Conservation (phyloP, 1,139 yeast species). For the Saccharomyces pastorianus region DNA sequence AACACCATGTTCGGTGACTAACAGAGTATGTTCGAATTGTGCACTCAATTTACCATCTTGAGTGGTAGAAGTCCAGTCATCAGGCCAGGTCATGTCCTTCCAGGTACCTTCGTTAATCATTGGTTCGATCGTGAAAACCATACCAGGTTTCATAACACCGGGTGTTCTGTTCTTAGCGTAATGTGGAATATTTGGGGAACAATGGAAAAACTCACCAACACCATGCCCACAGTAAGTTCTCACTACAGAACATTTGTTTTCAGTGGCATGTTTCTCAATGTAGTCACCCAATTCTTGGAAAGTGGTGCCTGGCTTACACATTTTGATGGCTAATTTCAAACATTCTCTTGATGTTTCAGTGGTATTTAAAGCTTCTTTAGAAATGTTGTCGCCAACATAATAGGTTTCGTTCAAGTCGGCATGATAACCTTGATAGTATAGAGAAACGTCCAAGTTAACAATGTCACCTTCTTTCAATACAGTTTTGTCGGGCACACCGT, state of each 20-base stretch:
- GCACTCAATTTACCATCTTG: slow-evolving; percentile 85
- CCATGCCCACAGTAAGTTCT: slow-evolving; percentile 95
- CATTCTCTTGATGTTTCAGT: slow-evolving; percentile 94
- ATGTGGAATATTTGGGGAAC: slow-evolving; percentile 91
- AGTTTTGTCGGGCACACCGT: slow-evolving; percentile 91
- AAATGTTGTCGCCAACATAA: slow-evolving; percentile 89
- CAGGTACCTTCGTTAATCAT: slow-evolving; percentile 88
- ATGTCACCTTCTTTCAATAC: slow-evolving; percentile 89
- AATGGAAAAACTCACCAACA: slow-evolving; percentile 76
- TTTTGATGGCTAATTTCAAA: slow-evolving; percentile 70
- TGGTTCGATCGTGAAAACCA: slow-evolving; percentile 96
- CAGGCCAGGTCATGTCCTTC: slow-evolving; percentile 89
- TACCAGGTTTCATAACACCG: slow-evolving; percentile 92
- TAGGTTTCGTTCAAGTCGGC: slow-evolving; percentile 95
- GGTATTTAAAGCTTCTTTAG: slow-evolving; percentile 70
- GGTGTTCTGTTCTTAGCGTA: slow-evolving; percentile 88
- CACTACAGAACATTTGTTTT: slow-evolving; percentile 77
- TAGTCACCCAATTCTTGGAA: slow-evolving; percentile 82
- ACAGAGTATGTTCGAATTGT: slow-evolving; percentile 88
- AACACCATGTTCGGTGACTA: slow-evolving; percentile 89
- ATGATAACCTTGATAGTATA: slow-evolving; percentile 82
- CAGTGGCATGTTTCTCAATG: slow-evolving; percentile 80
- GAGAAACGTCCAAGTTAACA: slow-evolving; percentile 79
- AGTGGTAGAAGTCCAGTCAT: slow-evolving; percentile 92
- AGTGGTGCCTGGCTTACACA: slow-evolving; percentile 86